These are phyloP conservation scores for Vinca major DNA, from an alignment of 305 asterid species.

Conservation along the genomic window DNA sequence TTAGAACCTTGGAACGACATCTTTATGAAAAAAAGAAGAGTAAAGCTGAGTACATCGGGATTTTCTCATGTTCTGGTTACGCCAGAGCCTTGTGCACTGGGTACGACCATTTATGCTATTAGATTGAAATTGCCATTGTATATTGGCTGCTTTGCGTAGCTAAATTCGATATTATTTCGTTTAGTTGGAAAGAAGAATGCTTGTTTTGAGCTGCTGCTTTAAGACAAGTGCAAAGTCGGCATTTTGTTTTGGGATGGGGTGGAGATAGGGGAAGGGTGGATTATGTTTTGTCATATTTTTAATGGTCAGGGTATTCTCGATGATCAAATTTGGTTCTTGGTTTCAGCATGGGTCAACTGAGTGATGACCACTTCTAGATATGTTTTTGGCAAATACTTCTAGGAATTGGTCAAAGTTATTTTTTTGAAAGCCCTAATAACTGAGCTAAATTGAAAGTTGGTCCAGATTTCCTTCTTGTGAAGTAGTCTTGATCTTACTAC, in stretches of 20 bases:
- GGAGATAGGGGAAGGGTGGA: no score
- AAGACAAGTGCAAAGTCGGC: neutral
- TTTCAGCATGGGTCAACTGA: neutral
- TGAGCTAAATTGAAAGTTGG: no score
- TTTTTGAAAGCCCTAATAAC: no score
- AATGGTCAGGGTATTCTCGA: neutral
- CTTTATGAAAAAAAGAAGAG: no score
- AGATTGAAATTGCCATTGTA: neutral
- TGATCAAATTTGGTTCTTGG: no score
- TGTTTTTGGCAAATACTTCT: neutral
- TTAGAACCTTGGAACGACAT: no score
- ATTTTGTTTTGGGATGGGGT: neutral
- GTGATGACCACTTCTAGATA: neutral
- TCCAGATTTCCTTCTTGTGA: no score
- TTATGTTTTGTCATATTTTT: neutral
- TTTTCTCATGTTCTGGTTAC: no score
- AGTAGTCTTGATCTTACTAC: no score
- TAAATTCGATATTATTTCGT: neutral
- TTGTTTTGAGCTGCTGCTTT: neutral
- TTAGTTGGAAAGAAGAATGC: neutral
- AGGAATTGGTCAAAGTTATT: neutral
- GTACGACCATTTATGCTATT: no score
- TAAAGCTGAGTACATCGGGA: no score
- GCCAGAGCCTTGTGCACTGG: no score
- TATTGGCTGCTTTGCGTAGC: neutral